Percentiles rank a stretch among this genome's conserved stretches.
Evolutionary conservation across 2,329 filamentous ascomycete genomes (phyloP).

Genomic region (Fusarium nisikadoi): DNA sequence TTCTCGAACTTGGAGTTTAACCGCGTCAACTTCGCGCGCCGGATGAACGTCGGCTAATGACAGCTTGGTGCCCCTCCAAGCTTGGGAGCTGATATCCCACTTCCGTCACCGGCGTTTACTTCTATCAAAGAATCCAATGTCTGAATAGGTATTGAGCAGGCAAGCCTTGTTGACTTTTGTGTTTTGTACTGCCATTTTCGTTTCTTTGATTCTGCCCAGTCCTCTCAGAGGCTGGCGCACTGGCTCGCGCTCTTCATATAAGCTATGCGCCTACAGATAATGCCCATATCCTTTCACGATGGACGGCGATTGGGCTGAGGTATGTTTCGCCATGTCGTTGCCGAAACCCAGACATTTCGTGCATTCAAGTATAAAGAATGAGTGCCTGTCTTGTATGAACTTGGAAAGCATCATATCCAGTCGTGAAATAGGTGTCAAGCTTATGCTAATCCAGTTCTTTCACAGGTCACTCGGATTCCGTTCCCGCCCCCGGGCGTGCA

Average conservation of each 20-base stretch:
- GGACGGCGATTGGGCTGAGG: constrained; percentile 77
- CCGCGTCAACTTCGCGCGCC: constrained; percentile 24
- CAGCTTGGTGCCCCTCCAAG: constrained; percentile 43
- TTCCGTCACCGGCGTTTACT: constrained; percentile 18
- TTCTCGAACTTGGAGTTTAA: neutral
- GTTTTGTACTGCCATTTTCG: neutral
- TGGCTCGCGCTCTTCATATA: constrained; percentile 17
- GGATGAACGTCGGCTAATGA: constrained; percentile 40
- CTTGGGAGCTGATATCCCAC: constrained; percentile 33
- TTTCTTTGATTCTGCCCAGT: neutral
- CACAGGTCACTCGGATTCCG: constrained; percentile 80
- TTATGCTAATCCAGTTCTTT: constrained; percentile 16
- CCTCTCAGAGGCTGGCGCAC: constrained; percentile 23
- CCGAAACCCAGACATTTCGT: neutral
- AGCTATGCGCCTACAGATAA: constrained; percentile 51
- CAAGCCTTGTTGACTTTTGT: neutral
- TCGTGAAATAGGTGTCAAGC: neutral
- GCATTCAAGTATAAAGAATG: neutral
- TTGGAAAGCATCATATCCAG: neutral
- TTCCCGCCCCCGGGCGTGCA: constrained; percentile 81
- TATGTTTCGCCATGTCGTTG: constrained; percentile 50
- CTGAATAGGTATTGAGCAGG: neutral
- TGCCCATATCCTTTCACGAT: constrained; percentile 58
- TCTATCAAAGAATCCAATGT: constrained; percentile 21
- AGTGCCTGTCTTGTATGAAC: neutral